Percentiles rank a stretch among this genome's conserved stretches.
phyloP scores from a whole-genome alignment of 257 asterid genomes.

The Anisodus acutangulus region DNA sequence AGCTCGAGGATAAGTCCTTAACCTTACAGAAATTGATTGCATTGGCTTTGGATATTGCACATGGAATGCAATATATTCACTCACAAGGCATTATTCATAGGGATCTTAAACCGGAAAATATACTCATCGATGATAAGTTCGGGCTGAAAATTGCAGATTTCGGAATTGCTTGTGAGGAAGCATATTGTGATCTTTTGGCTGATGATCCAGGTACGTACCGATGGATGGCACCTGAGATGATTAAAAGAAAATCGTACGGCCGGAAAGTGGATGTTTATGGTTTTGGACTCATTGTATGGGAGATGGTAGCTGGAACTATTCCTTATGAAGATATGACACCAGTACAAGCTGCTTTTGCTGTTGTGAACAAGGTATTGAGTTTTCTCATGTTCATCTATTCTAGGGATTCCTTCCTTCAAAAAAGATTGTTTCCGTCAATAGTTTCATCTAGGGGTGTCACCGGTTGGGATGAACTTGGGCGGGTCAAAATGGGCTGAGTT shows the following conservation, averaged over 20 bases:
- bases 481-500: too few relatives aligned
- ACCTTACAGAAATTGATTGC: constrained; percentile 38
- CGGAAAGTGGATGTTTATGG: constrained; percentile 55
- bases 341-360: constrained; percentile 54
- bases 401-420: not conserved
- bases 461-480: too few relatives aligned
- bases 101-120: constrained; percentile 52
- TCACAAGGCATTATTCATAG: constrained; percentile 50
- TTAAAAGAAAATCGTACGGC: constrained; percentile 47
- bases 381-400: not conserved
- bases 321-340: constrained; percentile 52
- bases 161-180: constrained; percentile 54
- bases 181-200: constrained; percentile 46
- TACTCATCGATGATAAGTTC: constrained; percentile 42
- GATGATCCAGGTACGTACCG: constrained; percentile 50
- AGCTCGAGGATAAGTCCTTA: constrained; percentile 44
- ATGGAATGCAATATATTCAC: constrained; percentile 52
- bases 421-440: not conserved
- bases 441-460: not conserved
- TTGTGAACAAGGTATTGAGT: constrained; percentile 43
- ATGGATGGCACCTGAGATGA: constrained; percentile 64
- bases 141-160: constrained; percentile 51
- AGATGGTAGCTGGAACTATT: constrained; percentile 47
- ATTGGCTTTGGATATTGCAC: constrained; percentile 48
- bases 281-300: constrained; percentile 53